Evolutionary conservation across 306 rosid genomes (phyloP), one percentile per base, ranked within the genome.

Genomic region (Malus asiatica): DNA sequence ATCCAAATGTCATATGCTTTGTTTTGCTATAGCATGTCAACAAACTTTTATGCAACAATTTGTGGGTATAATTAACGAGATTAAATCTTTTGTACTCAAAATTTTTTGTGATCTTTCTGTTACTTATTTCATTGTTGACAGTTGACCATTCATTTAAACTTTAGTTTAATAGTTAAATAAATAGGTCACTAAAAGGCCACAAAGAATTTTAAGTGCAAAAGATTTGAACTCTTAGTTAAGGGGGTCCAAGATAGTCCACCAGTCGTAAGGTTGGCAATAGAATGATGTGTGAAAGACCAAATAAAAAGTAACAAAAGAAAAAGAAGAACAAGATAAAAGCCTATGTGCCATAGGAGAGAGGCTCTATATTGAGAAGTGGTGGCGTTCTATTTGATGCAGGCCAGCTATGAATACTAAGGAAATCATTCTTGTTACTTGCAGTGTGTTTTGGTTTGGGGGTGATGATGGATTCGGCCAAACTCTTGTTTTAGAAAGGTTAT

Each of bases 241-340:
- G 8, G 80, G 85, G 44, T 66, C 64, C 72, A 2, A 25, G 8
- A 33, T 14, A 9, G 70, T 14, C 76, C 15, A 22, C 20, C 4
- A 25, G 60, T 86, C 82, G 87, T 68, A 86, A 85, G 85, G 22
- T 75, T 70, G 82, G 65, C 89, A 79, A 87, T 89, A 82, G 83
- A 87, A 70, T 85, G 90, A 87, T 82, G 88, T 71, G 52, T 57
- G 63, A 40, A 61, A 27, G 2, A 27, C 7, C 64, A 38, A 32
- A 64, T 8, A 18, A 3, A 30, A 30, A 64, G 16, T 16, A 7
- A 15, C 8, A 18, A 16, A 15, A 16, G 68, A 14, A 30, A 16
- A 16, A 30, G n/a, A n/a, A n/a, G 66, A 27, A 5, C 8, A 23
- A 62, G 30, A 62, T 23, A 25, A 27, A n/a, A 57, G 8, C 4